A percentile compares a stretch with the other conserved stretches of the same genome.
Conservation (phyloP, 2,329 filamentous ascomycete genomes). For the Zopfia rhizophila region DNA sequence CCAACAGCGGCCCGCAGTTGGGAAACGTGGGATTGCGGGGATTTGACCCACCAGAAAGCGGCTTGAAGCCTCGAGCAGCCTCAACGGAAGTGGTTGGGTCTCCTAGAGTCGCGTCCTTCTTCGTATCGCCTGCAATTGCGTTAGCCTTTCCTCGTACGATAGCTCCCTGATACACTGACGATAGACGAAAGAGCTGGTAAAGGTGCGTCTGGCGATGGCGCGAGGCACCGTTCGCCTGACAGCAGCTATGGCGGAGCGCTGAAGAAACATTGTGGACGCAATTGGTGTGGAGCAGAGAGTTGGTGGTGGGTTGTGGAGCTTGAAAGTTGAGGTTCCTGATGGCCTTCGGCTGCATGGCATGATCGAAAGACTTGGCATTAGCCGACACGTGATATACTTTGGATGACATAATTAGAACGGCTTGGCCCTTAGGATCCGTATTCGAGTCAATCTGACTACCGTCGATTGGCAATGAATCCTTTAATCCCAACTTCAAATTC, state of each 20-base stretch:
- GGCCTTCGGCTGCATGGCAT: too few species aligned
- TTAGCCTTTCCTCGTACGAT: constrained; percentile 46
- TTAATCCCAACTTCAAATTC: too few species aligned
- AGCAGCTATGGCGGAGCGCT: constrained; percentile 61
- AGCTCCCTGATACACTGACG: constrained; percentile 53
- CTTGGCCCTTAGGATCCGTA: too few species aligned
- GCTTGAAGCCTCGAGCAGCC: constrained; percentile 52
- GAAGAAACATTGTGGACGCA: constrained; percentile 58
- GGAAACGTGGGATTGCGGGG: constrained; percentile 28
- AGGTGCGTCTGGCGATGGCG: constrained; percentile 56
- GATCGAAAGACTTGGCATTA: too few species aligned
- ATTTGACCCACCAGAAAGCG: constrained; percentile 55
- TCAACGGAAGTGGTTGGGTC: constrained; percentile 40
- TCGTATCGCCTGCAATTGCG: constrained; percentile 42
- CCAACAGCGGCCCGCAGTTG: constrained; percentile 16
- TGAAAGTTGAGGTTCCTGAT: constrained; percentile 39
- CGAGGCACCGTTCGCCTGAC: constrained; percentile 56
- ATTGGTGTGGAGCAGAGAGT: constrained; percentile 51
- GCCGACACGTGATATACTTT: too few species aligned
- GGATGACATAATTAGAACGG: too few species aligned
- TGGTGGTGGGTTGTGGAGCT: constrained; percentile 39
- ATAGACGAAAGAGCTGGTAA: constrained; percentile 58
- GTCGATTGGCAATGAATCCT: too few species aligned
- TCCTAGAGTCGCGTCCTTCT: constrained; percentile 50
- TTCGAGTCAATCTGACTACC: too few species aligned